These are phyloP conservation scores for Pseudohyphozyma bogoriensis DNA, from an alignment of 768 basidiomycete genomes.

Conservation along the genomic window DNA sequence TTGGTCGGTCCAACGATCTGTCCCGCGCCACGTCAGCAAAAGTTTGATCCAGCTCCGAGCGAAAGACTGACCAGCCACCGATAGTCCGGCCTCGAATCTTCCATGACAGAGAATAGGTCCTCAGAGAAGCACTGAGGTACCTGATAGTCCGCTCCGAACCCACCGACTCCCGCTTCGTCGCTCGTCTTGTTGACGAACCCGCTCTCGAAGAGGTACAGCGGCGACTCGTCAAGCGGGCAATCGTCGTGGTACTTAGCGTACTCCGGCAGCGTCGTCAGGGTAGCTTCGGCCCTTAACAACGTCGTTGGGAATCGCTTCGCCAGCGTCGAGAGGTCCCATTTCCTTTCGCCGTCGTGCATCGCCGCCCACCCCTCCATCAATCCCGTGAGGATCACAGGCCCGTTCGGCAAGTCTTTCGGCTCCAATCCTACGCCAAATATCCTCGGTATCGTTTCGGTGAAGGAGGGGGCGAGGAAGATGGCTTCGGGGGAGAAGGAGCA, in stretches of 20 bases:
- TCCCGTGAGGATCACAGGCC: constrained; percentile 28
- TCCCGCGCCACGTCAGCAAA: not conserved
- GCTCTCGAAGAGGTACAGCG: constrained; percentile 35
- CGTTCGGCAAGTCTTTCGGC: constrained; percentile 1
- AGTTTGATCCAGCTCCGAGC: not conserved
- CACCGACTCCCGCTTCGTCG: not conserved
- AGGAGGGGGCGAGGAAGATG: constrained; percentile 8
- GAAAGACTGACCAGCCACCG: constrained; percentile 28
- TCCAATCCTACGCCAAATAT: not conserved
- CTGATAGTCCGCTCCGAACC: constrained; percentile 19
- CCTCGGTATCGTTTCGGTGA: constrained; percentile 13
- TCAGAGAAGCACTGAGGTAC: constrained; percentile 28
- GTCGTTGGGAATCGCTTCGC: constrained; percentile 20
- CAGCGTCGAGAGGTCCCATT: constrained; percentile 31
- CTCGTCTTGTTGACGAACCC: constrained; percentile 31
- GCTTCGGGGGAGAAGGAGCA: constrained; percentile 14
- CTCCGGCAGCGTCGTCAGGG: constrained; percentile 20
- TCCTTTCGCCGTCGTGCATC: not conserved
- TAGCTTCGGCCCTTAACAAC: constrained; percentile 33
- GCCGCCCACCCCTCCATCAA: constrained; percentile 26
- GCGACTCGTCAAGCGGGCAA: constrained; percentile 31
- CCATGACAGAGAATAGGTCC: constrained; percentile 33
- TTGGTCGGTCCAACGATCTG: constrained; percentile 33
- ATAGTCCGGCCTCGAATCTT: constrained; percentile 31
- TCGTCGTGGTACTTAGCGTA: constrained; percentile 28